These are phyloP conservation scores for Stachybotrys elegans DNA, from an alignment of 2,329 filamentous ascomycete genomes.

Conservation along the genomic window DNA sequence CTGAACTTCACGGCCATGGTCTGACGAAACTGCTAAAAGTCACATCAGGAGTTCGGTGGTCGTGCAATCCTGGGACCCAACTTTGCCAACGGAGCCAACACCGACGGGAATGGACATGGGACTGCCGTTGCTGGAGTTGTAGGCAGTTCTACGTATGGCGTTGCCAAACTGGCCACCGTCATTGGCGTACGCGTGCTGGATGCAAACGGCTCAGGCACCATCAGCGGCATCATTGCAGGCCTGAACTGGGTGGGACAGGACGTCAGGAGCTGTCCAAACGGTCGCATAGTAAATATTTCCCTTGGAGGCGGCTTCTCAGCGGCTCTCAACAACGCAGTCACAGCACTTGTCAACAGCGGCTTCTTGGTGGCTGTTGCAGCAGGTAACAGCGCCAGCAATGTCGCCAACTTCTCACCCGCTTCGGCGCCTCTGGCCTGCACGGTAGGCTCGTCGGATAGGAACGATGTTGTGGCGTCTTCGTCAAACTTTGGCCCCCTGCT, in stretches of 20 bases:
- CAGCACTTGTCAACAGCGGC: slow-evolving; percentile 32
- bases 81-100: slow-evolving; percentile 12
- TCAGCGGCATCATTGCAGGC: slow-evolving; percentile 32
- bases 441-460: slow-evolving; percentile 10
- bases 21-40: background rate
- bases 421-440: slow-evolving; percentile 15
- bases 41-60: slow-evolving; percentile 32
- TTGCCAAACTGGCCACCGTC: slow-evolving; percentile 31
- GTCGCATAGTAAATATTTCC: slow-evolving; percentile 45
- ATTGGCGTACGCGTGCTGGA: slow-evolving; percentile 38
- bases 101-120: slow-evolving; percentile 32
- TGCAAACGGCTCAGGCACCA: slow-evolving; percentile 25
- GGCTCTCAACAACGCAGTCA: slow-evolving; percentile 42
- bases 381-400: slow-evolving; percentile 31
- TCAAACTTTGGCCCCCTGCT: slow-evolving; percentile 38
- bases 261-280: slow-evolving; percentile 25
- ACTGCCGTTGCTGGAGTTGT: slow-evolving; percentile 36
- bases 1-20: background rate
- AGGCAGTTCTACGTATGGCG: slow-evolving; percentile 32
- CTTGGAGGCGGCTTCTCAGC: slow-evolving; percentile 38
- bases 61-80: slow-evolving; percentile 22
- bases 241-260: slow-evolving; percentile 33
- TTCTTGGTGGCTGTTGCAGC: slow-evolving; percentile 47
- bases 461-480: slow-evolving; percentile 32
- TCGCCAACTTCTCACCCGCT: slow-evolving; percentile 12